Evolutionary conservation across 2,329 filamentous ascomycete genomes (phyloP).

Genomic region (Aspergillus fructus): DNA sequence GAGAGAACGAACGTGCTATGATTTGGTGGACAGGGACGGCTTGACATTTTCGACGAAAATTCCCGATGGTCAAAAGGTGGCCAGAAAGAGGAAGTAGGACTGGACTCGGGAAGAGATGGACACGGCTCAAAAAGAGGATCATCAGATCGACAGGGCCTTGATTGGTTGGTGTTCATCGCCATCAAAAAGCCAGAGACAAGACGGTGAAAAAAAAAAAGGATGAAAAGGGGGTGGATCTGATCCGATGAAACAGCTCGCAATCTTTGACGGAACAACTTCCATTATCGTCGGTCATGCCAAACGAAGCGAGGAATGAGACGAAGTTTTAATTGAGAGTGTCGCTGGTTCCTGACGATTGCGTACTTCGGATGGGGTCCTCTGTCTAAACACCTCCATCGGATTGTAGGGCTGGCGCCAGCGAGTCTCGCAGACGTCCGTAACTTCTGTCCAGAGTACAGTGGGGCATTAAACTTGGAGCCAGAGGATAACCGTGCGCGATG

Average conservation of each 20-base stretch:
- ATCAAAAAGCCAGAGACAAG: neutral
- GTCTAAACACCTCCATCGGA: no score
- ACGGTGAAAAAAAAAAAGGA: neutral
- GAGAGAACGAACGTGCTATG: neutral
- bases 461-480: neutral
- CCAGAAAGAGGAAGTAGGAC: neutral
- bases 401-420: neutral
- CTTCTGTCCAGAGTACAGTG: neutral
- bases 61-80: neutral
- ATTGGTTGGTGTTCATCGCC: slow-evolving; percentile 13
- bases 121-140: slow-evolving; percentile 21
- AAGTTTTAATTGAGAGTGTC: neutral
- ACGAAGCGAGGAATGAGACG: no score
- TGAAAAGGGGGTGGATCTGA: slow-evolving; percentile 2
- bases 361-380: neutral
- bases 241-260: neutral
- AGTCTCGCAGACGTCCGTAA: neutral
- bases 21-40: neutral
- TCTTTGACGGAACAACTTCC: neutral
- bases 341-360: neutral
- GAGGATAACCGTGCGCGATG: neutral
- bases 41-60: slow-evolving; percentile 2
- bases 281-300: neutral
- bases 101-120: slow-evolving; percentile 6
- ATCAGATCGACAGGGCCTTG: slow-evolving; percentile 21